Evolutionary conservation across 805 yeast species (phyloP).

Genomic region (Yarrowia yakushimensis): DNA sequence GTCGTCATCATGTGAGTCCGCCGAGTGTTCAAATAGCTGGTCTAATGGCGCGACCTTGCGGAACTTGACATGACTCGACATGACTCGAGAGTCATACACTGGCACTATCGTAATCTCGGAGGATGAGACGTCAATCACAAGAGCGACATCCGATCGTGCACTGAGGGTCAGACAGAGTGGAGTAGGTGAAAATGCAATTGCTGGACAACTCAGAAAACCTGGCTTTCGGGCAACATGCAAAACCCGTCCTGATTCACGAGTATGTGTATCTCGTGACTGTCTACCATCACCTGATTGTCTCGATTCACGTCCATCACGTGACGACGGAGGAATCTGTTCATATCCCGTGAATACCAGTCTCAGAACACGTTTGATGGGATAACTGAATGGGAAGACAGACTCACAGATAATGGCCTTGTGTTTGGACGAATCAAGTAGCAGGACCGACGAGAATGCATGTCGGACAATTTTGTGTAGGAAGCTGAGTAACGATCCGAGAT

Average conservation of each 20-base stretch:
- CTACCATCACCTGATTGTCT: neutral
- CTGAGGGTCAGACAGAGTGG: conserved; percentile 9
- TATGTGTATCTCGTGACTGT: neutral
- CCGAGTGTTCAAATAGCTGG: neutral
- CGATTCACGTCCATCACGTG: neutral
- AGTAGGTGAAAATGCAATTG: conserved; percentile 3
- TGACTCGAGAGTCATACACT: neutral
- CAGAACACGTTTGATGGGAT: neutral
- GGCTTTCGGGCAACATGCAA: neutral
- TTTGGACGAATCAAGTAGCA: neutral
- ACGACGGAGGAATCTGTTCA: neutral
- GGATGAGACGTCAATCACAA: neutral
- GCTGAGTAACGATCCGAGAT: neutral
- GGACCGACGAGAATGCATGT: neutral
- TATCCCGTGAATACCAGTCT: conserved; percentile 6
- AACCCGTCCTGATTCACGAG: neutral
- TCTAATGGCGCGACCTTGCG: neutral
- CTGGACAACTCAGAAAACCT: neutral
- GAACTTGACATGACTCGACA: conserved; percentile 1
- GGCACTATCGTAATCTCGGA: conserved; percentile 1
- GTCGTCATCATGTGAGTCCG: conserved; percentile 6
- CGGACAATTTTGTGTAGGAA: neutral
- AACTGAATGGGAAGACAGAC: neutral
- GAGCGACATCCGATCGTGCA: conserved; percentile 6
- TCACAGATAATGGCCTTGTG: conserved; percentile 12